phyloP scores from a whole-genome alignment of 2,329 filamentous ascomycete genomes.

The Chrysosporium queenslandicum region DNA sequence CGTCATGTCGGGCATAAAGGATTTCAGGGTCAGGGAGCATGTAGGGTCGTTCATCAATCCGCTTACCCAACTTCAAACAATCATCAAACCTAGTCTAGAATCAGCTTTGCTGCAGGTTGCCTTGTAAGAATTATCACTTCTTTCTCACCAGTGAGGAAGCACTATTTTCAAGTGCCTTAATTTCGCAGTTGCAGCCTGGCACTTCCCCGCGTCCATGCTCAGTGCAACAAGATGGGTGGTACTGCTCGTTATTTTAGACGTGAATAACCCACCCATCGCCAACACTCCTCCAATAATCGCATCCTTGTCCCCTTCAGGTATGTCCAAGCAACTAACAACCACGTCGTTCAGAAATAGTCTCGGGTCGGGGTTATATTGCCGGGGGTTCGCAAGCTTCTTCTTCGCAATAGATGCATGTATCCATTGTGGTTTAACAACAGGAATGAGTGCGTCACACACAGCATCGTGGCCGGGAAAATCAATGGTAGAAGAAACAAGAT shows the following conservation, averaged over 20 bases:
- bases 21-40: constrained; percentile 76
- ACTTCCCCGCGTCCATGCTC: constrained; percentile 63
- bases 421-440: constrained; percentile 77
- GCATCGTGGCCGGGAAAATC: constrained; percentile 82
- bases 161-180: constrained; percentile 66
- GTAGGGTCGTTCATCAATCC: constrained; percentile 83
- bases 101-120: not conserved
- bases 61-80: constrained; percentile 82
- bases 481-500: constrained; percentile 65
- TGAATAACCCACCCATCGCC: constrained; percentile 78
- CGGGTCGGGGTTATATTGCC: constrained; percentile 83
- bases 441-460: constrained; percentile 65
- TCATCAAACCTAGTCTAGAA: constrained; percentile 75
- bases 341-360: constrained; percentile 82
- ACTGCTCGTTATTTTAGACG: constrained; percentile 57
- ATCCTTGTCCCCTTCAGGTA: constrained; percentile 79
- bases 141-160: constrained; percentile 71
- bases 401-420: constrained; percentile 60
- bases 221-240: constrained; percentile 87
- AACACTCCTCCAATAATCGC: constrained; percentile 82
- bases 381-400: constrained; percentile 62
- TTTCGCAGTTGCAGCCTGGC: constrained; percentile 37
- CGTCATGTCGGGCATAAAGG: constrained; percentile 49
- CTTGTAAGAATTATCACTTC: not conserved
- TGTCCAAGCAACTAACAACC: constrained; percentile 68